Evolutionary conservation across 2,329 filamentous ascomycete genomes (phyloP).

Genomic region (Botrytis paeoniae): DNA sequence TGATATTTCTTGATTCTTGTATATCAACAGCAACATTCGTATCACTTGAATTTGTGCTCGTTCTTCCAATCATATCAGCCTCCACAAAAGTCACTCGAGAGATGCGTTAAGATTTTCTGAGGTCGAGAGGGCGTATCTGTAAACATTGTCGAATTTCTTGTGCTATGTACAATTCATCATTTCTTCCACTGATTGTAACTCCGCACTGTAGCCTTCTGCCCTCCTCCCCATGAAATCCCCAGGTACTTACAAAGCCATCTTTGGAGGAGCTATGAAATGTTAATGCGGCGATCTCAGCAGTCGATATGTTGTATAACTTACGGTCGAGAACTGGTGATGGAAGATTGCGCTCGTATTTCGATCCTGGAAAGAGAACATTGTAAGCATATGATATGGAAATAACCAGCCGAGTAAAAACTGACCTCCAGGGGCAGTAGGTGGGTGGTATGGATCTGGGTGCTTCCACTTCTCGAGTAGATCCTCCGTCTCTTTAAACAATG

Average conservation of each 20-base stretch:
- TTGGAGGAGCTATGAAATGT: slow-evolving; percentile 32
- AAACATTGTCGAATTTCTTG: not conserved
- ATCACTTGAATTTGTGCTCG: not conserved
- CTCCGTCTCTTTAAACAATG: slow-evolving; percentile 82
- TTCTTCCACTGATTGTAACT: not conserved
- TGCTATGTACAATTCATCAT: slow-evolving; percentile 13
- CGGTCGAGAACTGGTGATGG: slow-evolving; percentile 75
- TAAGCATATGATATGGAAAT: slow-evolving; percentile 19
- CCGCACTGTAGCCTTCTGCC: not conserved
- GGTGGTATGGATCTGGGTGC: slow-evolving; percentile 89
- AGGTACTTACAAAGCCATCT: slow-evolving; percentile 23
- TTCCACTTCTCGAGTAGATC: slow-evolving; percentile 90
- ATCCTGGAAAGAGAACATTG: slow-evolving; percentile 54
- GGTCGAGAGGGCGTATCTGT: not conserved
- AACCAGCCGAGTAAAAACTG: slow-evolving; percentile 35
- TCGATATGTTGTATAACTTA: slow-evolving; percentile 50
- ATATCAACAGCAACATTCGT: no score
- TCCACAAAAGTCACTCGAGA: not conserved
- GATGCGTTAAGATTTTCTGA: not conserved
- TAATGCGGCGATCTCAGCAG: not conserved
- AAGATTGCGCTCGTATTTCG: slow-evolving; percentile 94
- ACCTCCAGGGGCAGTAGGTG: slow-evolving; percentile 93
- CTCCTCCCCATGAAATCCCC: not conserved
- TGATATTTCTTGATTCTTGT: not conserved
- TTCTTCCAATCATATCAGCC: not conserved